These are phyloP conservation scores for Tetrahymena malaccensis DNA, from an alignment of 73 alveolate species.

Conservation along the genomic window DNA sequence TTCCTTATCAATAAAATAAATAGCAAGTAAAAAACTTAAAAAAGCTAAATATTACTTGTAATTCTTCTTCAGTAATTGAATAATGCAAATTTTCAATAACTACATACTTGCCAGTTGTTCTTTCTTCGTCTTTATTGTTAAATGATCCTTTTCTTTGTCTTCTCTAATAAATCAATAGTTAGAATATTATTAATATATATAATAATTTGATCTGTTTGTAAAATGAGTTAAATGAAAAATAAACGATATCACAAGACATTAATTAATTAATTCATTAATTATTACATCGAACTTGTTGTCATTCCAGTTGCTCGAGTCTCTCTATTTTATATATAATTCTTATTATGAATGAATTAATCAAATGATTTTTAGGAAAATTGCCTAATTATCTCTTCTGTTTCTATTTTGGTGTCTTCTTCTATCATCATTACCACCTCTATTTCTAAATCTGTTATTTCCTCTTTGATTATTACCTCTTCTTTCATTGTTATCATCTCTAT, in stretches of 20 bases:
- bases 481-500: background rate
- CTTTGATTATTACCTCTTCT: background rate
- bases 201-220: too few relatives aligned
- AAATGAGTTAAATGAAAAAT: background rate
- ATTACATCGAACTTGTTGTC: background rate
- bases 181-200: too few relatives aligned
- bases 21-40: background rate
- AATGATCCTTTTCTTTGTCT: background rate
- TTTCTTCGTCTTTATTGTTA: background rate
- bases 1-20: background rate
- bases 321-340: background rate
- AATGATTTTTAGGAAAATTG: background rate
- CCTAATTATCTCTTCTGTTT: background rate
- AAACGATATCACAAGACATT: too few relatives aligned
- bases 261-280: too few relatives aligned
- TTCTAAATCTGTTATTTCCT: background rate
- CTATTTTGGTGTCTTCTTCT: background rate
- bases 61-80: background rate
- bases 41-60: background rate
- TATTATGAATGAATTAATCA: background rate
- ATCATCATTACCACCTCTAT: background rate
- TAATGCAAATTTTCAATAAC: background rate
- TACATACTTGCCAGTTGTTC: background rate
- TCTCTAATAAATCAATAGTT: background rate
- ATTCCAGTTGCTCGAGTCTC: background rate